Evolutionary conservation across 257 asterid genomes (phyloP).

Genomic region (Solanum chmielewskii): DNA sequence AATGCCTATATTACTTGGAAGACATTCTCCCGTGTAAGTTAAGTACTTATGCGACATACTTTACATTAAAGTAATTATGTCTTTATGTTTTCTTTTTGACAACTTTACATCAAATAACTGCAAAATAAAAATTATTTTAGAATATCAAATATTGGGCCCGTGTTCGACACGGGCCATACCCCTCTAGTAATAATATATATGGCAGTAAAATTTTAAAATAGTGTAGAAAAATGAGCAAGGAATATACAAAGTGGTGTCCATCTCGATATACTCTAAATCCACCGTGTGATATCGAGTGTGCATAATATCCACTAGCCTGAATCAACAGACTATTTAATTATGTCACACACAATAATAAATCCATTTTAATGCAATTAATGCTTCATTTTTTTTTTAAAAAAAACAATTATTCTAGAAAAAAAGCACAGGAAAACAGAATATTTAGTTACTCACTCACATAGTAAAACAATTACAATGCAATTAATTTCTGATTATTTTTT

Average conservation of each 20-base stretch:
- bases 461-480: no score
- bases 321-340: not conserved
- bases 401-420: not conserved
- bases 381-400: not conserved
- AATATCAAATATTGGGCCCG: not conserved
- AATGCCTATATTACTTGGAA: no score
- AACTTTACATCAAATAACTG: no score
- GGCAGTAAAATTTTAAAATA: not conserved
- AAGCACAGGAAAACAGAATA: no score
- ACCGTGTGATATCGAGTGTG: not conserved
- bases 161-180: not conserved
- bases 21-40: no score
- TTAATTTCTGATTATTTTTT: no score
- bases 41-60: no score
- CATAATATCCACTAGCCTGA: not conserved
- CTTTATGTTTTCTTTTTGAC: no score
- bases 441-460: no score
- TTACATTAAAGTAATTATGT: no score
- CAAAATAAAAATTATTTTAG: no score
- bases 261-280: slow-evolving; percentile 1
- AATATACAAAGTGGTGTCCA: slow-evolving; percentile 2
- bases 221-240: not conserved
- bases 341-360: not conserved
- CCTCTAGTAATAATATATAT: not conserved
- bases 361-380: not conserved